Conservation (phyloP, 2,329 filamentous ascomycete species). For the Massarina eburnea region DNA sequence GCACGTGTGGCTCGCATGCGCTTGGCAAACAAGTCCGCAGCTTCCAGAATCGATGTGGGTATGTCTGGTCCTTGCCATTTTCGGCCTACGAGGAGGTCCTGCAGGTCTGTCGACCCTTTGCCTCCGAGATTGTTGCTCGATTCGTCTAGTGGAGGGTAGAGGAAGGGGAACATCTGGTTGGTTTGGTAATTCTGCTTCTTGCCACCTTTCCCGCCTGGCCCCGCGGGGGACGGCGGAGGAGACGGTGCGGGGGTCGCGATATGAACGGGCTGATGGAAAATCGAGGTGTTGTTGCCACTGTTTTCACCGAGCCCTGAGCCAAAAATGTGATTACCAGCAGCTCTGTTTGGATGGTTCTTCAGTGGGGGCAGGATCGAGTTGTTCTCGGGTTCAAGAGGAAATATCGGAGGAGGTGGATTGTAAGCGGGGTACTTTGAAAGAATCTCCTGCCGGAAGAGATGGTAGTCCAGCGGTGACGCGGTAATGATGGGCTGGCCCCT, state of each 20-base stretch:
- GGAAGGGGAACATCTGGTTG: constrained; percentile 96
- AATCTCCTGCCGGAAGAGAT: constrained; percentile 93
- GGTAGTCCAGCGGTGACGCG: constrained; percentile 92
- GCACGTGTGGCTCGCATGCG: constrained; percentile 89
- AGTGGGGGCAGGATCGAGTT: constrained; percentile 87
- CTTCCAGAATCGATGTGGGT: constrained; percentile 91
- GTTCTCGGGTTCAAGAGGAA: constrained; percentile 87
- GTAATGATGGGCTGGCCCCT: constrained; percentile 79
- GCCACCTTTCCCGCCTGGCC: constrained; percentile 79
- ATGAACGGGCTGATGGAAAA: constrained; percentile 93
- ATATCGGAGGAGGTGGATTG: constrained; percentile 78
- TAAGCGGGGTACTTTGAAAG: constrained; percentile 98
- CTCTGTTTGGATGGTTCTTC: constrained; percentile 67
- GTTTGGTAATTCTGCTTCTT: constrained; percentile 99
- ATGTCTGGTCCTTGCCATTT: constrained; percentile 95
- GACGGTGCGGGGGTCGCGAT: constrained; percentile 98
- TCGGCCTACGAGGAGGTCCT: constrained; percentile 77
- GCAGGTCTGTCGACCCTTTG: constrained; percentile 78
- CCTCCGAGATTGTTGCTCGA: constrained; percentile 88
- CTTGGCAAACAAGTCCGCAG: constrained; percentile 85
- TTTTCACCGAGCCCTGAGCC: constrained; percentile 53
- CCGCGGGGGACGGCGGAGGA: constrained; percentile 87
- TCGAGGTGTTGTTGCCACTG: constrained; percentile 61
- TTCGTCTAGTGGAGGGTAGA: constrained; percentile 90
- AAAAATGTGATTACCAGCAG: constrained; percentile 53